A percentile compares a stretch with the other conserved stretches of the same genome.
phyloP scores from a whole-genome alignment of 164 flowering plant species.

The Vitis riparia region DNA sequence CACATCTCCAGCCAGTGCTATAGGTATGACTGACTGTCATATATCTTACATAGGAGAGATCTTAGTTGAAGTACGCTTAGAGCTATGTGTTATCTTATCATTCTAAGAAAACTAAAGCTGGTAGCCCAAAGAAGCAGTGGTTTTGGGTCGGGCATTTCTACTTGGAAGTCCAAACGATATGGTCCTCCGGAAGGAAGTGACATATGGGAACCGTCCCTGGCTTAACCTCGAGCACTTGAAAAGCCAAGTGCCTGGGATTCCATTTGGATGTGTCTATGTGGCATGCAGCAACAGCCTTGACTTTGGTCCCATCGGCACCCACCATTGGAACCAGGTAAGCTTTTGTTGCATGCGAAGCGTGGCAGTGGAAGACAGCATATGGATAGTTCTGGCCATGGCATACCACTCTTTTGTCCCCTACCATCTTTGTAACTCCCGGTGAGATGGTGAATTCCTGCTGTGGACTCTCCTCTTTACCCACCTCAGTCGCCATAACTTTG shows the following conservation, averaged over 20 bases:
- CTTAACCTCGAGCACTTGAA: constrained; percentile 44
- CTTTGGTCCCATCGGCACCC: constrained; percentile 42
- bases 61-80: background rate
- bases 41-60: background rate
- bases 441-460: constrained; percentile 30
- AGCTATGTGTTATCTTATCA: background rate
- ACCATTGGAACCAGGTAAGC: constrained; percentile 33
- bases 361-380: constrained; percentile 49
- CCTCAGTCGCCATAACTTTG: constrained; percentile 40
- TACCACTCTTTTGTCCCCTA: constrained; percentile 25
- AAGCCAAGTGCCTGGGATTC: constrained; percentile 56
- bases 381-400: constrained; percentile 47
- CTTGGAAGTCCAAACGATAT: constrained; percentile 35
- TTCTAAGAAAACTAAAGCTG: background rate
- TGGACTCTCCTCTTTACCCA: constrained; percentile 17
- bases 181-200: constrained; percentile 57
- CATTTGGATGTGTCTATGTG: constrained; percentile 46
- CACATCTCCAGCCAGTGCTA: too few species aligned
- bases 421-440: constrained; percentile 25
- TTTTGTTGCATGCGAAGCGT: constrained; percentile 24
- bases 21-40: background rate
- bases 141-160: constrained; percentile 14
- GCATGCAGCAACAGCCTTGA: constrained; percentile 39
- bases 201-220: constrained; percentile 50
- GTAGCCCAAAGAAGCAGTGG: background rate